A percentile compares a stretch with the other conserved stretches of the same genome.
Evolutionary conservation across 768 basidiomycete species (phyloP).

Genomic region (Hygrocybe coccinea): DNA sequence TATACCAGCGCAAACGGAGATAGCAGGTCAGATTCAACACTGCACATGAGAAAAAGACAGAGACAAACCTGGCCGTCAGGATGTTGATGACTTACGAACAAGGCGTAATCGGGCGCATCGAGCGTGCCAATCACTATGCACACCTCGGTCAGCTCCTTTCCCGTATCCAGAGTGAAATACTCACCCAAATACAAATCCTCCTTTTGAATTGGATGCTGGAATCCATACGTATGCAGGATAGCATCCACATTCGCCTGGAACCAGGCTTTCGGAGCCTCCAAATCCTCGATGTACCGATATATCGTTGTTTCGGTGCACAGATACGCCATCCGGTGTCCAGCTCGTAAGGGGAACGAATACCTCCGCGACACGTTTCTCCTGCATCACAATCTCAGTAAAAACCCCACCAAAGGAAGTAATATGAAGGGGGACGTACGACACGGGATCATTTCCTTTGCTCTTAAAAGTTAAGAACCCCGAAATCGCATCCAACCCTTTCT

Average conservation of each 20-base stretch:
- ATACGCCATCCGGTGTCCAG: slow-evolving; percentile 61
- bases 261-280: slow-evolving; percentile 67
- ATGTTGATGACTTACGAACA: slow-evolving; percentile 72
- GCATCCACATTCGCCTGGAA: slow-evolving; percentile 63
- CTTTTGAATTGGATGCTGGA: slow-evolving; percentile 44
- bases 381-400: not conserved
- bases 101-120: slow-evolving; percentile 63
- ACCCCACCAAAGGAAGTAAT: slow-evolving; percentile 13
- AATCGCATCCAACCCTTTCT: slow-evolving; percentile 53
- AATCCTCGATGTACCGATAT: slow-evolving; percentile 60
- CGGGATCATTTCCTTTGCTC: slow-evolving; percentile 29
- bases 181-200: slow-evolving; percentile 56
- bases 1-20: not conserved
- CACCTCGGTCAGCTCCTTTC: not conserved
- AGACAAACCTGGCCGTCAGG: slow-evolving; percentile 48
- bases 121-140: slow-evolving; percentile 62
- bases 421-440: slow-evolving; percentile 33
- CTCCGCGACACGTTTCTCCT: slow-evolving; percentile 48
- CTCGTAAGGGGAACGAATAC: slow-evolving; percentile 56
- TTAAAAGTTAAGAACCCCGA: slow-evolving; percentile 47
- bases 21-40: not conserved
- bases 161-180: slow-evolving; percentile 5
- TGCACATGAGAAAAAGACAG: slow-evolving; percentile 2
- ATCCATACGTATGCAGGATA: slow-evolving; percentile 54
- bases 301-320: slow-evolving; percentile 66